Conservation (phyloP, 2,329 filamentous ascomycete genomes). For the Metarhizium guizhouense region DNA sequence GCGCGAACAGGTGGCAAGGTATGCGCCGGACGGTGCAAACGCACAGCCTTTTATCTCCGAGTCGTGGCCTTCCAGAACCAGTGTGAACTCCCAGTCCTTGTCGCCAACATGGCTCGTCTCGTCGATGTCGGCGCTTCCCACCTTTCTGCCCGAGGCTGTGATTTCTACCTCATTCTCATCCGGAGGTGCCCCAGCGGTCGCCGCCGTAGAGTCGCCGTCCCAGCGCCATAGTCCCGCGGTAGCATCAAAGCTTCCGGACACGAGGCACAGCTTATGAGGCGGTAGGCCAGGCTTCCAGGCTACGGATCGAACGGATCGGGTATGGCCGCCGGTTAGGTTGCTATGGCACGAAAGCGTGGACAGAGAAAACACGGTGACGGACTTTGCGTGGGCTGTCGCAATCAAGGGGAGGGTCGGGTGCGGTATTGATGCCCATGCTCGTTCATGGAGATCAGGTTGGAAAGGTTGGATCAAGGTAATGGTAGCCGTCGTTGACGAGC, state of each 20-base stretch:
- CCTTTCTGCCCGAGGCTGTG: slow-evolving; percentile 8
- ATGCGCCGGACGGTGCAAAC: slow-evolving; percentile 65
- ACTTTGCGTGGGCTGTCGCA: slow-evolving; percentile 81
- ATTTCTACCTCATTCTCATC: slow-evolving; percentile 35
- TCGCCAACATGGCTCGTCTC: slow-evolving; percentile 24
- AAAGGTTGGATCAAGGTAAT: slow-evolving; percentile 37
- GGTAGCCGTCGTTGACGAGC: neutral
- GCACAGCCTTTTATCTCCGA: slow-evolving; percentile 79
- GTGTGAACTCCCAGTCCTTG: slow-evolving; percentile 85
- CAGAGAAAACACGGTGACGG: slow-evolving; percentile 83
- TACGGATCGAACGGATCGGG: slow-evolving; percentile 74
- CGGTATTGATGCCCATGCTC: slow-evolving; percentile 78
- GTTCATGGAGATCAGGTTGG: slow-evolving; percentile 51
- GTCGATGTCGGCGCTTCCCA: slow-evolving; percentile 4
- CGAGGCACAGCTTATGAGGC: slow-evolving; percentile 61
- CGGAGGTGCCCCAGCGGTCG: slow-evolving; percentile 14
- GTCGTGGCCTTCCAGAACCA: slow-evolving; percentile 91
- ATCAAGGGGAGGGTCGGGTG: slow-evolving; percentile 83
- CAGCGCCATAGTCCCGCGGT: slow-evolving; percentile 79
- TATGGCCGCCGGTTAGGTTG: slow-evolving; percentile 77
- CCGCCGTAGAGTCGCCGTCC: slow-evolving; percentile 36
- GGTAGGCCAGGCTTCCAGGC: slow-evolving; percentile 76
- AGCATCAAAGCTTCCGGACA: slow-evolving; percentile 89
- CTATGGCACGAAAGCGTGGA: slow-evolving; percentile 71
- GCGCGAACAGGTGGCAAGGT: slow-evolving; percentile 80